Evolutionary conservation across 192 early-diverging fungal species (phyloP), one percentile per base, ranked within the genome.

Genomic region (Umbelopsis sp.): DNA sequence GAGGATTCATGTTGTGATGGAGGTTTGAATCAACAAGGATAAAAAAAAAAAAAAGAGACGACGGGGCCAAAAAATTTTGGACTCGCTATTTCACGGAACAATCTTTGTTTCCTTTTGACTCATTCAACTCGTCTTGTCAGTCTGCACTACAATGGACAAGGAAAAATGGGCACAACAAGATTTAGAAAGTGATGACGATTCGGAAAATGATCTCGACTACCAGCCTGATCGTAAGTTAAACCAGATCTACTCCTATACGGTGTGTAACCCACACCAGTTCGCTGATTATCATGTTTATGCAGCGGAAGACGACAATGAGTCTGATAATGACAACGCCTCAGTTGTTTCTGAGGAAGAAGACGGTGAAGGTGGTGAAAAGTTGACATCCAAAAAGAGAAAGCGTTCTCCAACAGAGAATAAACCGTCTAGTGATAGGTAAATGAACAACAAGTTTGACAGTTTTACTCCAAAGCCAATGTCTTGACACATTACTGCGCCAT

Each of bases 171-270:
- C 27, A 25, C 21, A 61, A 1, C 30, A 49, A 30, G 58, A 64
- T 7, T 15, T 25, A 13, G 72, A 49, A 64, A 44, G 47, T 37
- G 72, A 74, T 21, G 68, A 66, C 0, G 74, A 75, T 55, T 72
- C 71, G 2, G 71, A 72, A 12, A 49, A 72, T 53, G 71, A 72
- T 55, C 66, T 69, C 45, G 74, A 75, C 48, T 75, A 70, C 30
- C 52, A 51, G 15, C 74, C 74, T 18, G 68, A 70, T 22, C 27
- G 74, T 70, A 70, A 75, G 49, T 41, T 41, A 6, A 41, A 41
- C 37, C 5, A 37, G 37, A 41, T 41, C 37, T 41, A 30, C 5
- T 1, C 37, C 37, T 41, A 25, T 27, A 7, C 21, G n/a, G 5
- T 65, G 50, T 41, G 41, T 49, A 22, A 12, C 27, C 3, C 6